A percentile compares a stretch with the other conserved stretches of the same genome.
These are phyloP conservation scores for Ogataea philodendri DNA, from an alignment of 805 yeast species.

Conservation along the genomic window DNA sequence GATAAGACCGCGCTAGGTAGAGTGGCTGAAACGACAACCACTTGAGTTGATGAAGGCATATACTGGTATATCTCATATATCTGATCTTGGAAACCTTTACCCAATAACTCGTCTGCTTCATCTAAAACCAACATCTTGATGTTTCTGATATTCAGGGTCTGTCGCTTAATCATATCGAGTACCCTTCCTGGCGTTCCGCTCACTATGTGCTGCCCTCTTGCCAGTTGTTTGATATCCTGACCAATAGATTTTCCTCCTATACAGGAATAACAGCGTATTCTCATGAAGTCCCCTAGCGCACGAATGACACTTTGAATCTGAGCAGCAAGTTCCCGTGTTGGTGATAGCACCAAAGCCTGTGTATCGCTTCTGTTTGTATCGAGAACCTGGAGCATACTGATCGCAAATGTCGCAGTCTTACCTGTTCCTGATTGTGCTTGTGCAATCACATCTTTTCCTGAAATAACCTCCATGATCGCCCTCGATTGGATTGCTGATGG, in stretches of 20 bases:
- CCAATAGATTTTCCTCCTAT: conserved; percentile 93
- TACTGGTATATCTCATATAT: conserved; percentile 89
- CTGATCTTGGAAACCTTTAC: conserved; percentile 92
- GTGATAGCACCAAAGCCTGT: conserved; percentile 93
- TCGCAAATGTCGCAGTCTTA: conserved; percentile 84
- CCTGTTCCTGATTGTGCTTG: conserved; percentile 92
- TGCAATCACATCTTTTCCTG: conserved; percentile 72
- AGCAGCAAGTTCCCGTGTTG: conserved; percentile 95
- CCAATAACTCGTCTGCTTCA: conserved; percentile 97
- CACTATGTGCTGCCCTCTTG: conserved; percentile 85
- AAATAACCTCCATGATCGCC: conserved; percentile 75
- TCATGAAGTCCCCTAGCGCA: conserved; percentile 87
- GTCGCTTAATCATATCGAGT: conserved; percentile 89
- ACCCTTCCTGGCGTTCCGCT: conserved; percentile 99
- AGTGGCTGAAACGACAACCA: conserved; percentile 92
- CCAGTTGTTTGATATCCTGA: conserved; percentile 83
- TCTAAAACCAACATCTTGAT: conserved; percentile 93
- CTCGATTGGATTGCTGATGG: conserved; percentile 83
- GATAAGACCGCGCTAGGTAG: conserved; percentile 90
- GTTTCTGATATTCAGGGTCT: conserved; percentile 75
- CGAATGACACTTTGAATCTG: conserved; percentile 94
- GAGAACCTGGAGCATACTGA: conserved; percentile 57
- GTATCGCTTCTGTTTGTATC: conserved; percentile 71
- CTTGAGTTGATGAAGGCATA: conserved; percentile 88
- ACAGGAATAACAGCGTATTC: conserved; percentile 90